phyloP scores from a whole-genome alignment of 441 rosid species.

The Jatropha podagrica region DNA sequence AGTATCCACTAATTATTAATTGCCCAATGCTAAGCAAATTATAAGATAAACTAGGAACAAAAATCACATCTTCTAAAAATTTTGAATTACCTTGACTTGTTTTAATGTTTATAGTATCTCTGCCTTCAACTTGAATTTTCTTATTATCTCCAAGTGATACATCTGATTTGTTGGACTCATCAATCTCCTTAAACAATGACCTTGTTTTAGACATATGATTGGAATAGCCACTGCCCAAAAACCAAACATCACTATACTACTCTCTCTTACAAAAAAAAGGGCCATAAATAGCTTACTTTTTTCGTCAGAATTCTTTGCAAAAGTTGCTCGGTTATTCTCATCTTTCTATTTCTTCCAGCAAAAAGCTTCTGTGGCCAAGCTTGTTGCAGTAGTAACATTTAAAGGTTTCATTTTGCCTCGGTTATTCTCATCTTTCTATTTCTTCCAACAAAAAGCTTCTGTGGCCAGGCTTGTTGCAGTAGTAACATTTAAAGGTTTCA shows the following conservation, averaged over 20 bases:
- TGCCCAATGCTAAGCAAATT: constrained; percentile 18
- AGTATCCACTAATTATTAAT: constrained; percentile 2
- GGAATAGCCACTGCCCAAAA: not conserved
- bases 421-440: not conserved
- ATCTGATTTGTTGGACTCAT: not conserved
- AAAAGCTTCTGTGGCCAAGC: not conserved
- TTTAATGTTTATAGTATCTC: too few species aligned
- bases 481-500: not conserved
- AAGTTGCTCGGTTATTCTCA: not conserved
- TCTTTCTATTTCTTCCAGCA: not conserved
- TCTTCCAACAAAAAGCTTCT: not conserved
- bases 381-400: not conserved
- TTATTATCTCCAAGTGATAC: not conserved
- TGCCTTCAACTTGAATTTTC: not conserved
- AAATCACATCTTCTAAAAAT: not conserved
- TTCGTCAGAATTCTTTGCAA: not conserved
- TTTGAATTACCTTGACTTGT: too few species aligned
- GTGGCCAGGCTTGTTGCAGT: not conserved
- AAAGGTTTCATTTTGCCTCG: not conserved
- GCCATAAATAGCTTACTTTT: not conserved
- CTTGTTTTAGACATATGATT: not conserved
- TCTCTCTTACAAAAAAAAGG: not conserved
- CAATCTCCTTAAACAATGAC: not conserved
- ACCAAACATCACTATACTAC: not conserved
- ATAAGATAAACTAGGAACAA: not conserved